Evolutionary conservation across 345 rosid species (phyloP), one percentile per base, ranked within the genome.

Genomic region (Pseudoturritis turrita): DNA sequence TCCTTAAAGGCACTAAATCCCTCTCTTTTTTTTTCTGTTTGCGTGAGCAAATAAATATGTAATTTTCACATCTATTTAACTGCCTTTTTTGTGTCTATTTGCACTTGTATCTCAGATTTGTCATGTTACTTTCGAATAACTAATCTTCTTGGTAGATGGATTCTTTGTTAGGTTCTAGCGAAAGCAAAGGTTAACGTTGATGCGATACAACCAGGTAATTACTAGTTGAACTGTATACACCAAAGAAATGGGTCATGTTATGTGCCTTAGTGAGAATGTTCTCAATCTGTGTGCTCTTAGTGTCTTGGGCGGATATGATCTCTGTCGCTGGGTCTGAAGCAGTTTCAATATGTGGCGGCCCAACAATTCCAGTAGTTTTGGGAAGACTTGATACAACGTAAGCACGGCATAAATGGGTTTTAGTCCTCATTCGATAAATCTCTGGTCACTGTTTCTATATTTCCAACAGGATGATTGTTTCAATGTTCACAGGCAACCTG

Each of bases 291-390:
- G 58, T 64, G 11, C 28, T 68, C n/a, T 83, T 76, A 94, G 97
- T 90, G 44, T 90, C 98, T 22, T 90, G 98, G 98, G 94, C 97
- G 2, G 98, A 93, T 83, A 84, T 87, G 89, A 93, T 90, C 61
- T 82, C 92, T 79, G 85, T 90, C 10, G 92, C 88, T 59, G 97
- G 95, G 64, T 94, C 98, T 59, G 95, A 87, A 82, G 97, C 96
- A 66, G 91, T 90, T 81, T 86, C 96, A 11, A 51, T 86, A 52
- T 90, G 97, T 59, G 95, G 96, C n/a, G 98, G 98, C 76, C 98
- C 98, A 7, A 73, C 79, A 31, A 87, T 94, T 37, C 78, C 88
- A 14, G 84, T 94, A 76, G 70, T 40, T 22, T 61, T 89, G 55
- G 98, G 97, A 71, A 89, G 97, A 71, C 62, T 87, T 63, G 98